phyloP scores from a whole-genome alignment of 768 basidiomycete species.

The Kwoniella mangroviensis region DNA sequence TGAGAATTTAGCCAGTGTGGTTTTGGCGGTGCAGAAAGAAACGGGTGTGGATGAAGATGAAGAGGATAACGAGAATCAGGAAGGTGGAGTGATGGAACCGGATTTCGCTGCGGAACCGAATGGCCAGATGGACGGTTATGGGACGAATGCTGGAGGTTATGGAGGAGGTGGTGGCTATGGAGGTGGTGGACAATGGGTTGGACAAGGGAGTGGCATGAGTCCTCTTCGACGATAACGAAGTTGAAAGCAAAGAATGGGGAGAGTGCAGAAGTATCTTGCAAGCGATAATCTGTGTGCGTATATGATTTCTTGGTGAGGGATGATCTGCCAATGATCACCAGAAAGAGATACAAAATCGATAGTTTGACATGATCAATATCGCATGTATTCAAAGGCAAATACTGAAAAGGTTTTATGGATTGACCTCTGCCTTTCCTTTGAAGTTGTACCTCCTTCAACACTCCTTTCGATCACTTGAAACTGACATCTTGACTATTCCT shows the following conservation, averaged over 20 bases:
- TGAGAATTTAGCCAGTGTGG: constrained; percentile 66
- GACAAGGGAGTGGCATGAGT: constrained; percentile 45
- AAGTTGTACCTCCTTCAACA: not conserved
- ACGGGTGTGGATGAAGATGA: constrained; percentile 51
- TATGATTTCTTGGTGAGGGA: not conserved
- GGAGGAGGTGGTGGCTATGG: constrained; percentile 16
- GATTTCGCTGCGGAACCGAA: constrained; percentile 26
- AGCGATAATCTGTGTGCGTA: not conserved
- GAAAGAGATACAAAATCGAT: not conserved
- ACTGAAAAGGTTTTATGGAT: not conserved
- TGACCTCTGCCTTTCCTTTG: constrained; percentile 1
- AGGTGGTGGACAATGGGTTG: constrained; percentile 19
- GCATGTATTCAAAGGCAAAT: not conserved
- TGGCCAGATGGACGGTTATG: constrained; percentile 22
- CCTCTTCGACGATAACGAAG: constrained; percentile 39
- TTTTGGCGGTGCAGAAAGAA: constrained; percentile 62
- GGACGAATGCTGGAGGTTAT: constrained; percentile 13
- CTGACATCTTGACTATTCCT: no score
- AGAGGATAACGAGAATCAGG: constrained; percentile 22
- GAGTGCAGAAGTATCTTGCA: not conserved
- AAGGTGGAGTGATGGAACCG: constrained; percentile 35
- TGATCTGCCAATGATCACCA: not conserved
- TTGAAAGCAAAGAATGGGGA: not conserved
- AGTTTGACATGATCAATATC: not conserved
- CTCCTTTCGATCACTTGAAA: constrained; percentile 6